phyloP scores from a whole-genome alignment of 1,139 yeast species.

The Zygoascus hellenicus region DNA sequence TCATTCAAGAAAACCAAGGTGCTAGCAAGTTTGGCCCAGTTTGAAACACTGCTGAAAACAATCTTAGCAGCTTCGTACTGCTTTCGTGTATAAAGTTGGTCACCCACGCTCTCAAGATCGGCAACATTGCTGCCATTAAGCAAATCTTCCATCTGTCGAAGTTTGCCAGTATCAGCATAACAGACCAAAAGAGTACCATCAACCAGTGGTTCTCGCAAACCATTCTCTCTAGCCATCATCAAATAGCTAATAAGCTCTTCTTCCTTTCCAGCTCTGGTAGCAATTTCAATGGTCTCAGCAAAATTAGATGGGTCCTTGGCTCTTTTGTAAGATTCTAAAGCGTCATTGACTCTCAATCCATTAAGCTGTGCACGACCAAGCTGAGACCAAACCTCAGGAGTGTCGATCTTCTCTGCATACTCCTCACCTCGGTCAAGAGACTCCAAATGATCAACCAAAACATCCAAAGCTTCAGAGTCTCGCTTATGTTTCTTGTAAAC shows the following conservation, averaged over 20 bases:
- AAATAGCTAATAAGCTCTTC: slow-evolving; percentile 86
- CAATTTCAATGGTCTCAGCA: slow-evolving; percentile 87
- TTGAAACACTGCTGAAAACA: slow-evolving; percentile 78
- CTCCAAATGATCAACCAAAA: slow-evolving; percentile 86
- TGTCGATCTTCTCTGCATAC: slow-evolving; percentile 85
- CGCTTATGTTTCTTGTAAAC: slow-evolving; percentile 82
- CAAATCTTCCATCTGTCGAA: slow-evolving; percentile 77
- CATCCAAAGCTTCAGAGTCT: slow-evolving; percentile 76
- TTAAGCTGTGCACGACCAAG: slow-evolving; percentile 94
- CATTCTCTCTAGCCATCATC: slow-evolving; percentile 86
- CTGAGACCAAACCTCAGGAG: slow-evolving; percentile 88
- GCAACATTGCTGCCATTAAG: slow-evolving; percentile 89
- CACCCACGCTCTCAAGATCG: slow-evolving; percentile 87
- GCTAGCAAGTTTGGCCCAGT: slow-evolving; percentile 92
- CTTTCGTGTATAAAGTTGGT: slow-evolving; percentile 71
- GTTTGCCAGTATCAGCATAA: slow-evolving; percentile 72
- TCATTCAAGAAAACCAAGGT: slow-evolving; percentile 88
- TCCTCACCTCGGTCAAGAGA: slow-evolving; percentile 92
- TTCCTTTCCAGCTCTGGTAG: slow-evolving; percentile 93
- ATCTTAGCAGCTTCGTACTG: slow-evolving; percentile 92
- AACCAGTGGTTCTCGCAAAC: slow-evolving; percentile 78
- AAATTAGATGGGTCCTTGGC: slow-evolving; percentile 90
- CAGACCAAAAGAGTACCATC: slow-evolving; percentile 89
- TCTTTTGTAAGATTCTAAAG: slow-evolving; percentile 74
- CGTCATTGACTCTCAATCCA: slow-evolving; percentile 88